These are phyloP conservation scores for Whalleya microplaca DNA, from an alignment of 2,329 filamentous ascomycete species.

Conservation along the genomic window DNA sequence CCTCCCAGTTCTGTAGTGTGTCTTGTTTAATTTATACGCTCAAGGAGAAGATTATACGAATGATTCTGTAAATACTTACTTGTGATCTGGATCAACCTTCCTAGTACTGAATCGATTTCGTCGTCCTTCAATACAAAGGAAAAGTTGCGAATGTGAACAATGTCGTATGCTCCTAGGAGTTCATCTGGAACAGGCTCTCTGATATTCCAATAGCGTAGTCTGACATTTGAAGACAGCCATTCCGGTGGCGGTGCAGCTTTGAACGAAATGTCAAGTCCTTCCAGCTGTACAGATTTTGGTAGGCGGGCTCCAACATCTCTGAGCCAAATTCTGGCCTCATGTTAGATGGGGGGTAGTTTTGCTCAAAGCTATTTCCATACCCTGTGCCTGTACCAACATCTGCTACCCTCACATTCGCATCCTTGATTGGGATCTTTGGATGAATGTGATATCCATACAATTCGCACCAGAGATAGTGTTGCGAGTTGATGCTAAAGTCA, in stretches of 20 bases:
- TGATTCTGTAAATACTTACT: slow-evolving; percentile 6
- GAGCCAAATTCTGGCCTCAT: slow-evolving; percentile 2
- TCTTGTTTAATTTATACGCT: no score
- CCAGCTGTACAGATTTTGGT: slow-evolving; percentile 13
- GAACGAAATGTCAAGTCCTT: slow-evolving; percentile 28
- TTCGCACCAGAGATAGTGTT: slow-evolving; percentile 25
- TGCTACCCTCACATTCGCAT: slow-evolving; percentile 22
- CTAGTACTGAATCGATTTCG: background rate
- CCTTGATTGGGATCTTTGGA: slow-evolving; percentile 25
- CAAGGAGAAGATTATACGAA: no score
- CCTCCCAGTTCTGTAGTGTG: slow-evolving; percentile 24
- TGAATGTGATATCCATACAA: slow-evolving; percentile 27
- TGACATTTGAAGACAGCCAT: slow-evolving; percentile 21
- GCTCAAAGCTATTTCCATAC: slow-evolving; percentile 9
- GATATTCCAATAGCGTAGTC: slow-evolving; percentile 16
- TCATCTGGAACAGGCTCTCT: slow-evolving; percentile 19
- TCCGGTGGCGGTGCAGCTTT: slow-evolving; percentile 19
- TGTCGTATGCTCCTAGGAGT: slow-evolving; percentile 21
- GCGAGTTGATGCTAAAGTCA: slow-evolving; percentile 20
- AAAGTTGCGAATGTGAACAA: slow-evolving; percentile 27
- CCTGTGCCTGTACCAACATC: slow-evolving; percentile 34
- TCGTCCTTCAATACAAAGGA: slow-evolving; percentile 20
- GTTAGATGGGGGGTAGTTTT: background rate
- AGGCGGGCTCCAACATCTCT: slow-evolving; percentile 5
- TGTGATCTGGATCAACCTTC: slow-evolving; percentile 12